phyloP scores from a whole-genome alignment of 805 yeast species.

The Kurtzmaniella fragi region DNA sequence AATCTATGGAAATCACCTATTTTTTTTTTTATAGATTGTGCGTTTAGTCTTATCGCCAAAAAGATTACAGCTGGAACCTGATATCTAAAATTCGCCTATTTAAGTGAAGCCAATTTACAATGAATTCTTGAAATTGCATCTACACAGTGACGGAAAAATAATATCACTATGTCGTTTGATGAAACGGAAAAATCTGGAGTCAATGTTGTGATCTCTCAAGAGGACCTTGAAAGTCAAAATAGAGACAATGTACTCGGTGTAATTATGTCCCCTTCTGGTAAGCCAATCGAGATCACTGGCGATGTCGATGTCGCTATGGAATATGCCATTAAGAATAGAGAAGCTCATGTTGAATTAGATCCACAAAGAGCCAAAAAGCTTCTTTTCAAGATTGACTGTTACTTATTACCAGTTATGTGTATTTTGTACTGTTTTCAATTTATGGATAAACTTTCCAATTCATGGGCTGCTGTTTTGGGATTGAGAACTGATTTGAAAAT shows the following conservation, averaged over 20 bases:
- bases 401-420: constrained; percentile 22
- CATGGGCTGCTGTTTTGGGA: constrained; percentile 37
- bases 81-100: too few species aligned
- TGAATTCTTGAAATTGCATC: too few species aligned
- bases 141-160: too few species aligned
- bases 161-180: too few species aligned
- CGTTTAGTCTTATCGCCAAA: too few species aligned
- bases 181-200: too few species aligned
- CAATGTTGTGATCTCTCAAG: not conserved
- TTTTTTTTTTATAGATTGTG: too few species aligned
- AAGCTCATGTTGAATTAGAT: constrained; percentile 1
- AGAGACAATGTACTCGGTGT: not conserved
- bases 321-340: constrained; percentile 18
- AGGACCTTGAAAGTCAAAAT: constrained; percentile 1
- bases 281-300: constrained; percentile 2
- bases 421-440: constrained; percentile 22
- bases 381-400: constrained; percentile 18
- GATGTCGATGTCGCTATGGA: constrained; percentile 36
- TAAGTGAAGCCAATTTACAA: too few species aligned
- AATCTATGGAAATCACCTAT: too few species aligned
- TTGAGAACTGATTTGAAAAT: constrained; percentile 31
- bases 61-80: too few species aligned
- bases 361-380: constrained; percentile 10
- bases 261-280: constrained; percentile 1
- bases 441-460: constrained; percentile 34